phyloP scores from a whole-genome alignment of 2,329 filamentous ascomycete species.

The Sporothrix mexicana region DNA sequence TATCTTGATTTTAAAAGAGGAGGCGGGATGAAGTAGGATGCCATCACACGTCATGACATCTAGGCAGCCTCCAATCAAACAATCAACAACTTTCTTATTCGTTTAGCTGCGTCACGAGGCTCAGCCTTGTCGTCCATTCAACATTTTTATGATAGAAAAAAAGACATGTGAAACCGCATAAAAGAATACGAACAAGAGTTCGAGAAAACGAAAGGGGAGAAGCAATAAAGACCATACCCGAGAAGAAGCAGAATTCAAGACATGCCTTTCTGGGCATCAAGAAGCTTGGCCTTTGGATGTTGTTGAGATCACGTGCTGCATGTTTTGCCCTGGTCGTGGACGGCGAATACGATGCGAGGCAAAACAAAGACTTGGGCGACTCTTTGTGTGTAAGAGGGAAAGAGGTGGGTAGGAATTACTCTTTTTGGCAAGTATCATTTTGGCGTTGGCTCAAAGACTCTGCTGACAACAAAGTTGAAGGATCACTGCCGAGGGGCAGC shows the following conservation, averaged over 20 bases:
- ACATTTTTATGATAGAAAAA: not conserved
- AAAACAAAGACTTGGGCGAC: not conserved
- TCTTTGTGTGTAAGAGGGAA: slow-evolving; percentile 2
- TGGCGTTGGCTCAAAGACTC: not conserved
- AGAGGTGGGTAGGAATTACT: not conserved
- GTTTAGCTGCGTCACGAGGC: not conserved
- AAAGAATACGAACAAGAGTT: slow-evolving; percentile 15
- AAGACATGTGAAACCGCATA: not conserved
- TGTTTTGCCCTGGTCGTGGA: not conserved
- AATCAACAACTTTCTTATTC: slow-evolving; percentile 8
- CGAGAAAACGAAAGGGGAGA: not conserved
- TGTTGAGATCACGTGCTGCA: slow-evolving; percentile 29
- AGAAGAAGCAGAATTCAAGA: not conserved
- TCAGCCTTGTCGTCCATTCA: not conserved
- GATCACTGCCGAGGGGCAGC: not conserved
- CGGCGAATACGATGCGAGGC: slow-evolving; percentile 17
- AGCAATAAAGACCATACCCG: not conserved
- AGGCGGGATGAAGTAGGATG: not conserved
- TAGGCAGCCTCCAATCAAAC: not conserved
- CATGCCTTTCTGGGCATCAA: not conserved
- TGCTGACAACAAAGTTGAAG: not conserved
- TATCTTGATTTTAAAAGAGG: not conserved
- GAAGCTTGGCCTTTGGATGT: not conserved
- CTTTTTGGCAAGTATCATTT: slow-evolving; percentile 20
- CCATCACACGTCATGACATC: not conserved